Conservation (phyloP, 2,329 filamentous ascomycete species). For the Chrysoporthe austroafricana region DNA sequence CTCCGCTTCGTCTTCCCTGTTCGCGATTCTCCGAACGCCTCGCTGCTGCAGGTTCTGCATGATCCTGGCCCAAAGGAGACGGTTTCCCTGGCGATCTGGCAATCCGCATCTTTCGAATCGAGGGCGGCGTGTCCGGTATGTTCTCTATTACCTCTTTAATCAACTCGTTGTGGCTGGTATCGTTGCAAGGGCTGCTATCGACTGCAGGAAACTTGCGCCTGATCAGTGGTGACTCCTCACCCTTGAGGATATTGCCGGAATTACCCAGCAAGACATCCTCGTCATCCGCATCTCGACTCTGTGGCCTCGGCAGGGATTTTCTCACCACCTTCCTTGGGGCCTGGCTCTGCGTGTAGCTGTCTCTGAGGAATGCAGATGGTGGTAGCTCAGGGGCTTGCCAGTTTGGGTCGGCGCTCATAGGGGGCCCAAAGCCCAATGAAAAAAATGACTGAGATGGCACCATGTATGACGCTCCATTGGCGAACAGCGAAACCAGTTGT, state of each 20-base stretch:
- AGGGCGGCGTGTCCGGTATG: constrained; percentile 19
- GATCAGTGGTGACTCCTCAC: constrained; percentile 21
- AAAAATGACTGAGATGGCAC: constrained; percentile 8
- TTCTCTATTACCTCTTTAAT: constrained; percentile 27
- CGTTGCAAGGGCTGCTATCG: constrained; percentile 23
- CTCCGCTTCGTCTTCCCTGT: background rate
- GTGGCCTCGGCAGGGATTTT: constrained; percentile 27
- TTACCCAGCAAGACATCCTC: constrained; percentile 37
- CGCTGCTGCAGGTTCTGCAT: background rate
- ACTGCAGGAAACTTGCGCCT: constrained; percentile 20
- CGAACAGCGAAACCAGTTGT: constrained; percentile 31
- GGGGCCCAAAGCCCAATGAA: constrained; percentile 28
- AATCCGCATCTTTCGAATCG: constrained; percentile 9
- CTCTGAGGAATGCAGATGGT: constrained; percentile 25
- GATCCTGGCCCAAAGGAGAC: background rate
- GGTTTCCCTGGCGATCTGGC: constrained; percentile 5
- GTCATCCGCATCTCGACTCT: constrained; percentile 33
- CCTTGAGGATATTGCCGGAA: background rate
- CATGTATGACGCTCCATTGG: constrained; percentile 26
- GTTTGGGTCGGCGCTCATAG: constrained; percentile 38
- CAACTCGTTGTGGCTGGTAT: constrained; percentile 19
- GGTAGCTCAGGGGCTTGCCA: constrained; percentile 45
- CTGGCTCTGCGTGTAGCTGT: constrained; percentile 22
- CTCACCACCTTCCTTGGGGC: constrained; percentile 22
- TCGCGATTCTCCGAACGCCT: background rate